phyloP scores from a whole-genome alignment of 1,284 basidiomycete species.

The Jaminaea rosea region DNA sequence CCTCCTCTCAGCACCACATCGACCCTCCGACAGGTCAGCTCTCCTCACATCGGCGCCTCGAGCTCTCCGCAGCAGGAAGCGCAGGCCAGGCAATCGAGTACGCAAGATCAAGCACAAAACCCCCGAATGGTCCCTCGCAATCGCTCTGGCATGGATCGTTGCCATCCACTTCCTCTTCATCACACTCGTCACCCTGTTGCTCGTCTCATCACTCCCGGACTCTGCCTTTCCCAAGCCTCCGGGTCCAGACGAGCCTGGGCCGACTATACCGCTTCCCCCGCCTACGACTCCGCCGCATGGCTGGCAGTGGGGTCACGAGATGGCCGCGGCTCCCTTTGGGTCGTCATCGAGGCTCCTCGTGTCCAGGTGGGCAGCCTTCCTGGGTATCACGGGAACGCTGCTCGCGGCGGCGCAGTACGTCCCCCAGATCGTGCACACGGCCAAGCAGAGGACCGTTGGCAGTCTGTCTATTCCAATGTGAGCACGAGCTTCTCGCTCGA shows the following conservation, averaged over 20 bases:
- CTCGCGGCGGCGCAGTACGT: slow-evolving; percentile 76
- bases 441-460: slow-evolving; percentile 68
- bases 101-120: slow-evolving; percentile 46
- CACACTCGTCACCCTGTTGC: slow-evolving; percentile 13
- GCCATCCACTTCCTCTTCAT: slow-evolving; percentile 58
- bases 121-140: slow-evolving; percentile 65
- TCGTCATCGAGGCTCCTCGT: slow-evolving; percentile 31
- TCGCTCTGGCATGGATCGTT: slow-evolving; percentile 65
- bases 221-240: slow-evolving; percentile 19
- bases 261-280: no score
- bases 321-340: slow-evolving; percentile 2
- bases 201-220: slow-evolving; percentile 11
- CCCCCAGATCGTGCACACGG: slow-evolving; percentile 77
- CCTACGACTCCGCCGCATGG: slow-evolving; percentile 4
- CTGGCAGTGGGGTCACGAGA: slow-evolving; percentile 2
- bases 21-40: not conserved
- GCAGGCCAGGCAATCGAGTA: no score
- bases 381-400: slow-evolving; percentile 70
- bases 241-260: no score
- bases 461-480: no score
- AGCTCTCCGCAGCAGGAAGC: slow-evolving; percentile 16
- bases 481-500: no score
- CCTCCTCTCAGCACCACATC: no score
- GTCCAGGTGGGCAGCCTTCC: slow-evolving; percentile 66
- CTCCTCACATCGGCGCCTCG: slow-evolving; percentile 11